Percentiles rank a stretch among this genome's conserved stretches.
Conservation (phyloP, 164 flowering plant species). For the Akebia trifoliata region DNA sequence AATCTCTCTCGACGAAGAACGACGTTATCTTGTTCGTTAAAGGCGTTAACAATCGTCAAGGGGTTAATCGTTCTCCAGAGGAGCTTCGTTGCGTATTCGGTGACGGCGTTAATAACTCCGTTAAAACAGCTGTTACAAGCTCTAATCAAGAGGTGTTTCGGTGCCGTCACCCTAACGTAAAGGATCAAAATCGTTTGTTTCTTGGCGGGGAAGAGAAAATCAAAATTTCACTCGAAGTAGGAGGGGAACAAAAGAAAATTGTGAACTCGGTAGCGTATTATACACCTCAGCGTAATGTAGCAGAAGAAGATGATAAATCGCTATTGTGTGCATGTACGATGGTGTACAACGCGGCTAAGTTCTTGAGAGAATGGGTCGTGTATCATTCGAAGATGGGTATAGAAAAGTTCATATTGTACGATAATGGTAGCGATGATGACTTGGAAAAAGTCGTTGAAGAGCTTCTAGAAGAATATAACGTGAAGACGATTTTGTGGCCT, state of each 20-base stretch:
- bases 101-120: slow-evolving; percentile 14
- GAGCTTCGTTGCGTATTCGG: slow-evolving; percentile 60
- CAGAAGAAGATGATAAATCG: slow-evolving; percentile 10
- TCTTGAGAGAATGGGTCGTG: slow-evolving; percentile 73
- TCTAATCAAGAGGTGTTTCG: slow-evolving; percentile 82
- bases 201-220: slow-evolving; percentile 4
- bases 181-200: slow-evolving; percentile 11
- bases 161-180: slow-evolving; percentile 42
- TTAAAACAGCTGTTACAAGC: slow-evolving; percentile 50
- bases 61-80: slow-evolving; percentile 34
- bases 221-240: slow-evolving; percentile 42
- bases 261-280: slow-evolving; percentile 69
- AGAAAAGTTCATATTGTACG: slow-evolving; percentile 67
- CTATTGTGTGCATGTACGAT: slow-evolving; percentile 77
- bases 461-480: slow-evolving; percentile 31
- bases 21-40: slow-evolving; percentile 77
- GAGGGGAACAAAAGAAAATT: slow-evolving; percentile 6
- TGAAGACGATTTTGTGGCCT: slow-evolving; percentile 49
- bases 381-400: slow-evolving; percentile 73
- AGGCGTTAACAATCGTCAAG: slow-evolving; percentile 63
- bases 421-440: slow-evolving; percentile 77
- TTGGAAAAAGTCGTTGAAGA: slow-evolving; percentile 26
- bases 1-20: slow-evolving; percentile 46
- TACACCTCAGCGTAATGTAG: slow-evolving; percentile 22
- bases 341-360: slow-evolving; percentile 76